Base-by-base conservation (phyloP, 768 basidiomycete species). In the Mycena kentingensis region DNA sequence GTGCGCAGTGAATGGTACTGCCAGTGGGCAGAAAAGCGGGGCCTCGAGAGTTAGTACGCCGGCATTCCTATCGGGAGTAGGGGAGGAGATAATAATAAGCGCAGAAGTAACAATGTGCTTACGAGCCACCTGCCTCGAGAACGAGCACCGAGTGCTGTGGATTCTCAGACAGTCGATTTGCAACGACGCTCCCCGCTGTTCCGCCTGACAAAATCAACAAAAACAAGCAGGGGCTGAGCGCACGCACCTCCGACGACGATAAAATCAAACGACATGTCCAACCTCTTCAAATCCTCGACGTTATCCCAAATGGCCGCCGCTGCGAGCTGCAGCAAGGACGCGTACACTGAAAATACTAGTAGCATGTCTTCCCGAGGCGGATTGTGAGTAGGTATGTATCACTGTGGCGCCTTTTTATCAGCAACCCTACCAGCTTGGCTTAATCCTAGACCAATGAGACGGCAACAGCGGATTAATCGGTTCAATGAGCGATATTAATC, bases 81-180 rank as follows among this genome's bases (percentile, higher is more conserved):
- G 16, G 8, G 10, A 16, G 16, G 16, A 8, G 16, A 16, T 16
- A 16, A 32, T 32, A 8, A 8, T 8, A 8, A 32, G 18, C 31
- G 18, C n/a, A n/a, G n/a, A n/a, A n/a, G n/a, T n/a, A n/a, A n/a
- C n/a, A n/a, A n/a, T n/a, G n/a, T n/a, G n/a, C n/a, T n/a, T n/a
- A n/a, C n/a, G n/a, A n/a, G n/a, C n/a, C n/a, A n/a, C n/a, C 69
- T 11, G 67, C 66, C 52, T 73, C 72, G 2, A 73, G 51, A 3
- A 72, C 49, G 5, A 73, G 66, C 15, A 73, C 65, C 3, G 48
- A 62, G 24, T 60, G 44, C 2, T 50, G 46, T 0, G 61, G 55
- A 60, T 76, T 67, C 51, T 72, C 70, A 3, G 68, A 57, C 2
- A 72, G 58, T 8, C 72, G 54, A 35, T 64, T 72, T 6, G 70